A percentile compares a stretch with the other conserved stretches of the same genome.
These are phyloP conservation scores for Fraxinus angustifolia DNA, from an alignment of 305 asterid genomes.

Conservation along the genomic window DNA sequence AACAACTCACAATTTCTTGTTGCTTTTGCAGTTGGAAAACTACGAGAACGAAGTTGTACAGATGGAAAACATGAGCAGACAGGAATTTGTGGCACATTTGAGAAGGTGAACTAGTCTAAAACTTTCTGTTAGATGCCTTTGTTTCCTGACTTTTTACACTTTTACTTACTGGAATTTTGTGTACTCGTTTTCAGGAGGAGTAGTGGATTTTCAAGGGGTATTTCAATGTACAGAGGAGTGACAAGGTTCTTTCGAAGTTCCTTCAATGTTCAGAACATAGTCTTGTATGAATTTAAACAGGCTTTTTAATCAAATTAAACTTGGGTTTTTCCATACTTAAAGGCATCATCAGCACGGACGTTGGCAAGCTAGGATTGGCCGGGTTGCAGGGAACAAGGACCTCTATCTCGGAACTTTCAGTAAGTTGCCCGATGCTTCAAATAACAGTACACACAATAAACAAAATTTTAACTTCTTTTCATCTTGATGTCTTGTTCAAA, in stretches of 20 bases:
- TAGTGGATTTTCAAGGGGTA: constrained; percentile 90
- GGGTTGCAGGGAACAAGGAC: constrained; percentile 92
- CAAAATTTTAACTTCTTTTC: background rate
- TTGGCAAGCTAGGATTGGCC: constrained; percentile 93
- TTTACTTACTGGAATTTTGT: background rate
- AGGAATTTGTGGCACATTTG: constrained; percentile 78
- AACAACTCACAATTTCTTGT: background rate
- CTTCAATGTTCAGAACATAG: background rate
- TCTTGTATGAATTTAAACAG: background rate
- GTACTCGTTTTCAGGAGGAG: constrained; percentile 54
- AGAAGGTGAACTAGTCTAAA: constrained; percentile 47
- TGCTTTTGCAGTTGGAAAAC: constrained; percentile 53
- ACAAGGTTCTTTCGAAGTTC: constrained; percentile 48
- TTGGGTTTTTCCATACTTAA: background rate
- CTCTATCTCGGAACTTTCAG: constrained; percentile 92
- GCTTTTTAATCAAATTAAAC: background rate
- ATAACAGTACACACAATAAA: background rate
- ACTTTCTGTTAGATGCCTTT: background rate
- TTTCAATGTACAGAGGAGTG: constrained; percentile 87
- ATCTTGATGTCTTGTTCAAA: background rate
- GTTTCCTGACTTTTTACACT: background rate
- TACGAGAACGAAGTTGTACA: constrained; percentile 74
- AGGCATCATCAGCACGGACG: constrained; percentile 98
- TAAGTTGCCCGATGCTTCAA: constrained; percentile 13
- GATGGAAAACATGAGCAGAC: constrained; percentile 86